Evolutionary conservation across 2,329 filamentous ascomycete genomes (phyloP).

Genomic region (Arachnomyces sp.): DNA sequence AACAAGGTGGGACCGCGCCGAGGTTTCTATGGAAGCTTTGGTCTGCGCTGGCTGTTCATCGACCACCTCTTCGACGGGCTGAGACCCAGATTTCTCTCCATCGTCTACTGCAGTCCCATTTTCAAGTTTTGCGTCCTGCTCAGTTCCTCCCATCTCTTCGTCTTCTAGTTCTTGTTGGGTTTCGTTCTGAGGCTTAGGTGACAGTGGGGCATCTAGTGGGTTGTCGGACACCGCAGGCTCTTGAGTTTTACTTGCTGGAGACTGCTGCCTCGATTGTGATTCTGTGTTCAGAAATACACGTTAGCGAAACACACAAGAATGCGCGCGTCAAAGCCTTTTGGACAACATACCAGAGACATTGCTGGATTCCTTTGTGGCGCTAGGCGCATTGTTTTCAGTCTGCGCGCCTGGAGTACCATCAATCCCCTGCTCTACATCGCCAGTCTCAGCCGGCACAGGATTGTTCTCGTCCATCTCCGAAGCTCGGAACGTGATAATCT

Average conservation of each 20-base stretch:
- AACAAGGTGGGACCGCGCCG: conserved; percentile 84
- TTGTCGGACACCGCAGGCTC: conserved; percentile 47
- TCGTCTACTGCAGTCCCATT: conserved; percentile 38
- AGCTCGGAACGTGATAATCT: conserved; percentile 15
- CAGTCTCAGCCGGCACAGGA: conserved; percentile 18
- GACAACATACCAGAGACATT: conserved; percentile 26
- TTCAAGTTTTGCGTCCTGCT: conserved; percentile 38
- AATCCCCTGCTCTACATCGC: conserved; percentile 21
- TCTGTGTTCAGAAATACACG: conserved; percentile 10
- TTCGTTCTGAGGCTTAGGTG: conserved; percentile 55
- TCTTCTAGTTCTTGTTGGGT: conserved; percentile 53
- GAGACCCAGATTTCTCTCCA: conserved; percentile 24
- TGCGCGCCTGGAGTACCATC: conserved; percentile 22
- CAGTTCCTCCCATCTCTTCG: conserved; percentile 70
- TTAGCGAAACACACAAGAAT: background rate
- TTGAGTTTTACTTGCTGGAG: conserved; percentile 24
- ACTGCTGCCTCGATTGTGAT: conserved; percentile 27
- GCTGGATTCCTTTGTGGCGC: conserved; percentile 16
- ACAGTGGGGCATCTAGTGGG: conserved; percentile 61
- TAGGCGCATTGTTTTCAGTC: conserved; percentile 12
- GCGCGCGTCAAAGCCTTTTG: background rate
- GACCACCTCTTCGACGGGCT: conserved; percentile 41
- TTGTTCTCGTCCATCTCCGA: conserved; percentile 32
- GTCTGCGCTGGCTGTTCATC: conserved; percentile 55
- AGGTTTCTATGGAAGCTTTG: conserved; percentile 74